phyloP scores from a whole-genome alignment of 169 alveolate species.

The Pseudocohnilembus persalinus region DNA sequence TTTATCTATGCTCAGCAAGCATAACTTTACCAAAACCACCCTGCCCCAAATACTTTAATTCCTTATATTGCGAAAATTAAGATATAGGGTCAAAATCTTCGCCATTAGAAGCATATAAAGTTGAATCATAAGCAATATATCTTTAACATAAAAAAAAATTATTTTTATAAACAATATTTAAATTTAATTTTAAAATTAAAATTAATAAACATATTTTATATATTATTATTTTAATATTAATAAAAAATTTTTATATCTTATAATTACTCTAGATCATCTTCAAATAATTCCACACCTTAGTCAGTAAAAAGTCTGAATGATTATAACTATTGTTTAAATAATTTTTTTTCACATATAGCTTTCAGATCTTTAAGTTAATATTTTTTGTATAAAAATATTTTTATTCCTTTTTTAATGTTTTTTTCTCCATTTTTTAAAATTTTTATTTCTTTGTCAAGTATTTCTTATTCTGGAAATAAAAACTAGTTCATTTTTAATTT shows the following conservation, averaged over 20 bases:
- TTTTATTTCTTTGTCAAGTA: background rate
- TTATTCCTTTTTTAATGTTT: background rate
- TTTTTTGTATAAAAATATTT: too few relatives aligned
- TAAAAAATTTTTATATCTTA: background rate
- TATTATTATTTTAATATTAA: too few relatives aligned
- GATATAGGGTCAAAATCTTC: slow-evolving; percentile 34
- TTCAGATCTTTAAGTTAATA: background rate
- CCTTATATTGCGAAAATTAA: slow-evolving; percentile 48
- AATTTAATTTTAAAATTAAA: too few relatives aligned
- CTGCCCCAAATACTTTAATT: slow-evolving; percentile 54
- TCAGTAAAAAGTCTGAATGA: slow-evolving; percentile 34
- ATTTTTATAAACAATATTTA: too few relatives aligned
- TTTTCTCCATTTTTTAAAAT: background rate
- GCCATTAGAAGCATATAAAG: slow-evolving; percentile 38
- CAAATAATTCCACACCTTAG: slow-evolving; percentile 50
- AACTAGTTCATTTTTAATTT: background rate
- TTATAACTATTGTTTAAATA: too few relatives aligned
- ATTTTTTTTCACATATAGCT: background rate
- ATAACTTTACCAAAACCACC: slow-evolving; percentile 78
- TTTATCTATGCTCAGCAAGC: slow-evolving; percentile 49
- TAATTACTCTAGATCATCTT: slow-evolving; percentile 37
- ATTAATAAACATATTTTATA: too few relatives aligned
- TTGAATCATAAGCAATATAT: background rate
- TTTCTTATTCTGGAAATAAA: background rate
- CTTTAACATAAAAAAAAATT: too few relatives aligned